phyloP scores from a whole-genome alignment of 345 rosid species.

The Aquilaria sinensis region DNA sequence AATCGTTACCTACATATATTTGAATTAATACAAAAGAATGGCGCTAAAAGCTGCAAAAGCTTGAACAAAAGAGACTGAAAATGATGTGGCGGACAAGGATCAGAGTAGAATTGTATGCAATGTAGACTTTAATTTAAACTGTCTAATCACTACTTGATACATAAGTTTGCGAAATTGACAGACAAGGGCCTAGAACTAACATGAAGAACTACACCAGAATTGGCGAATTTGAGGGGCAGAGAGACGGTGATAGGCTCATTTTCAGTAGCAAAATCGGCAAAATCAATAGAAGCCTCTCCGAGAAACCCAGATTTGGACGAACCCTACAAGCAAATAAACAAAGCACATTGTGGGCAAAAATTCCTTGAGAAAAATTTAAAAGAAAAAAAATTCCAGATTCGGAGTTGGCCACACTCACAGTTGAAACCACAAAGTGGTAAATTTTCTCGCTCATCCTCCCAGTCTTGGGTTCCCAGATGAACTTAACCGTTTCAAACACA shows the following conservation, averaged over 20 bases:
- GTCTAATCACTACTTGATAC: constrained; percentile 1
- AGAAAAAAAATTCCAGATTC: not conserved
- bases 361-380: constrained; percentile 1
- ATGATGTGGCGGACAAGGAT: not conserved
- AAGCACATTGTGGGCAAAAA: not conserved
- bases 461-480: constrained; percentile 53
- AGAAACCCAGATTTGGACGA: constrained; percentile 74
- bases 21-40: too few species aligned
- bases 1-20: too few species aligned
- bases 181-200: constrained; percentile 40
- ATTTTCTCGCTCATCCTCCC: constrained; percentile 74
- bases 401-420: constrained; percentile 30
- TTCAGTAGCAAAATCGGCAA: constrained; percentile 72
- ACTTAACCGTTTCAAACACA: constrained; percentile 64
- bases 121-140: constrained; percentile 7
- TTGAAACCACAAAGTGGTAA: constrained; percentile 81
- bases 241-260: constrained; percentile 62
- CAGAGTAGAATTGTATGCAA: not conserved
- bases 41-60: too few species aligned
- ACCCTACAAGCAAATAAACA: constrained; percentile 44
- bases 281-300: constrained; percentile 91
- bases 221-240: constrained; percentile 86
- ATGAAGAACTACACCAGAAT: constrained; percentile 82
- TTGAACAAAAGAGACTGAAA: not conserved
- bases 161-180: not conserved